Base-by-base conservation (phyloP, 2,329 filamentous ascomycete genomes). In the Raffaelea albimanens region DNA sequence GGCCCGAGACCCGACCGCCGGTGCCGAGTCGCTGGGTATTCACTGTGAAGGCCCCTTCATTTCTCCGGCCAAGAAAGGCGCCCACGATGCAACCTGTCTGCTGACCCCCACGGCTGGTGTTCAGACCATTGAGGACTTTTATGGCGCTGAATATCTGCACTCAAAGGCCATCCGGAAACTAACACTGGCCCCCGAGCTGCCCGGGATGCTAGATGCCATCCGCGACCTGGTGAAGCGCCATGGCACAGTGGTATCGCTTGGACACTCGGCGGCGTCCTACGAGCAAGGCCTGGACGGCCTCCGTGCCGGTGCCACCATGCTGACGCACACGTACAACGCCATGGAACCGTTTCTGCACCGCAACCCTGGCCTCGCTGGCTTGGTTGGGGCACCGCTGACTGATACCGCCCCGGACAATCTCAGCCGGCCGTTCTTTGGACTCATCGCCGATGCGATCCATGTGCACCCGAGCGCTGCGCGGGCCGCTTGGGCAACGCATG, bases 321-420 rank as follows among this genome's bases (percentile, higher is more conserved):
- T 93, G 52, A 94, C 87, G 0, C 87, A 94, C 59, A 72, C 93
- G 2, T 93, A 91, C 75, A 93, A 94, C 62, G 87, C 87, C 19
- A 93, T 93, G 87, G 75, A 80, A 2, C 85, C 86, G n/a, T 77
- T 93, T 40, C 85, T 89, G 61, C 86, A 94, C 68, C 82, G 88
- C 47, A 87, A 93, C 62, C 87, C 88, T 0, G 87, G 87, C 25
- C 80, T 93, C 53, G 91, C 93, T 59, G 87, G 87, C 14, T 76
- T 91, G 0, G 67, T 94, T 13, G 87, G 86, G 49, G 75, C 76
- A 51, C 74, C 73, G 7, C 25, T 29, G 7, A 13, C 7, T 13
- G 8, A 18, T 16, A 19, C 20, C 8, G 43, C 38, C 11, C 20
- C 38, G 16, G 75, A 82, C 54, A 69, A 63, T 49, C 56, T 67